These are phyloP conservation scores for Nemania sp. DNA, from an alignment of 2,329 filamentous ascomycete species.

Conservation along the genomic window DNA sequence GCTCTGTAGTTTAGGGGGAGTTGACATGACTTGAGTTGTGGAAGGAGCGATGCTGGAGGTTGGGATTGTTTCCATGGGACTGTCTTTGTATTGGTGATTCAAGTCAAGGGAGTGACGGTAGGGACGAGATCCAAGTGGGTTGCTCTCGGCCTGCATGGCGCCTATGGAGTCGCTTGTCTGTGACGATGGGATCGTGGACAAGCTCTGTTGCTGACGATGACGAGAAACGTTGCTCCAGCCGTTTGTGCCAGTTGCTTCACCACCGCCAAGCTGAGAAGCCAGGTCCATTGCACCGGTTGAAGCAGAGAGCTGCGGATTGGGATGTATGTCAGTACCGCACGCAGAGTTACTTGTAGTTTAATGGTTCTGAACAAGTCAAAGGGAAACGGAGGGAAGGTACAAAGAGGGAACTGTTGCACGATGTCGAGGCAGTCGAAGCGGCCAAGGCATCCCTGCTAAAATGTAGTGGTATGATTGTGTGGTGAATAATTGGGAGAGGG, in stretches of 20 bases:
- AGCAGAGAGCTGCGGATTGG: slow-evolving; percentile 68
- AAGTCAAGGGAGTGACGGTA: slow-evolving; percentile 64
- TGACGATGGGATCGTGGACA: slow-evolving; percentile 51
- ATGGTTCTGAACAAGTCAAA: too few relatives aligned
- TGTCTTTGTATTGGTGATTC: slow-evolving; percentile 48
- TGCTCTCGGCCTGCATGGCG: slow-evolving; percentile 49
- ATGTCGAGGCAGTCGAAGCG: not conserved
- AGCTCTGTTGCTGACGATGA: slow-evolving; percentile 68
- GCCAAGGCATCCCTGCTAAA: not conserved
- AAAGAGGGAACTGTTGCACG: not conserved
- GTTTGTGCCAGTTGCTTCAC: slow-evolving; percentile 50
- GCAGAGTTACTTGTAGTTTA: slow-evolving; percentile 26
- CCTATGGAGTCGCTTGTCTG: slow-evolving; percentile 46
- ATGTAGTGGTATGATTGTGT: slow-evolving; percentile 4
- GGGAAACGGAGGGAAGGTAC: slow-evolving; percentile 5
- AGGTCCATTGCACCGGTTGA: slow-evolving; percentile 82
- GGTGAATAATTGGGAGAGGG: slow-evolving; percentile 6
- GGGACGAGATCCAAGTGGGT: slow-evolving; percentile 53
- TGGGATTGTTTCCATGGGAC: slow-evolving; percentile 45
- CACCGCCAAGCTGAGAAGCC: slow-evolving; percentile 69
- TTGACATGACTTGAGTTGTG: slow-evolving; percentile 58
- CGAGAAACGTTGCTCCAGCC: slow-evolving; percentile 68
- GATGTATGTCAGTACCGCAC: slow-evolving; percentile 42
- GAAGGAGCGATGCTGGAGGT: slow-evolving; percentile 51
- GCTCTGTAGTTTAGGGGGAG: slow-evolving; percentile 76